Evolutionary conservation across 148 eudicot species (phyloP).

Genomic region (Rhododendron mucronatum): DNA sequence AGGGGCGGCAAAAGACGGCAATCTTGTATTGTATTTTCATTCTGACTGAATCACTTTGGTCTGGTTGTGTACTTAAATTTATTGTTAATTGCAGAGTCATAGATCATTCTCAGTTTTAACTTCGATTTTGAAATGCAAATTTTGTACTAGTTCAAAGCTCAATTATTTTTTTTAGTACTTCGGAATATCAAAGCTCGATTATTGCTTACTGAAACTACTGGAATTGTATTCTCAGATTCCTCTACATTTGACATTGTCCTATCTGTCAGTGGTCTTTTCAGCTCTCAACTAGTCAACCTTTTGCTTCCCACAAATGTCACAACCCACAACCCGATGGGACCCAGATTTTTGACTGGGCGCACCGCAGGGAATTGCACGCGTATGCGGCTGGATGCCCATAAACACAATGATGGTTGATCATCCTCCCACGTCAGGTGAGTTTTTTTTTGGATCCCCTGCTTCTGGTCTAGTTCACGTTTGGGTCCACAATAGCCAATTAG

Average conservation of each 20-base stretch:
- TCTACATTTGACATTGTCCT: neutral
- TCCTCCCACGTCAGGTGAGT: slow-evolving; percentile 26
- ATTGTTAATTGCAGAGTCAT: neutral
- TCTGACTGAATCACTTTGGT: neutral
- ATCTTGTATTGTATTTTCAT: neutral
- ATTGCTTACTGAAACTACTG: neutral
- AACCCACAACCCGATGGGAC: neutral
- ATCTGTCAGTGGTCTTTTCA: neutral
- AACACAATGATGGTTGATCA: neutral
- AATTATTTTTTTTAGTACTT: neutral
- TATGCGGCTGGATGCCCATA: slow-evolving; percentile 11
- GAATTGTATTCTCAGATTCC: neutral
- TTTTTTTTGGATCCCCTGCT: neutral
- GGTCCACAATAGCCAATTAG: slow-evolving; percentile 5
- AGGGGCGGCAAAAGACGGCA: neutral
- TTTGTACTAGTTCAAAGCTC: neutral
- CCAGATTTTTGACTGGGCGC: neutral
- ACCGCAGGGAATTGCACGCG: neutral
- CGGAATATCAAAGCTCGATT: neutral
- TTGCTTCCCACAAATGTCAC: neutral
- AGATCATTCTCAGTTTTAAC: neutral
- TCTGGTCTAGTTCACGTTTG: slow-evolving; percentile 6
- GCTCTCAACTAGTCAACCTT: neutral
- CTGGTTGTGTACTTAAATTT: neutral
- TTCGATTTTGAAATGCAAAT: neutral